A percentile compares a stretch with the other conserved stretches of the same genome.
These are phyloP conservation scores for Gastrolobium villosum DNA, from an alignment of 306 rosid species.

Conservation along the genomic window DNA sequence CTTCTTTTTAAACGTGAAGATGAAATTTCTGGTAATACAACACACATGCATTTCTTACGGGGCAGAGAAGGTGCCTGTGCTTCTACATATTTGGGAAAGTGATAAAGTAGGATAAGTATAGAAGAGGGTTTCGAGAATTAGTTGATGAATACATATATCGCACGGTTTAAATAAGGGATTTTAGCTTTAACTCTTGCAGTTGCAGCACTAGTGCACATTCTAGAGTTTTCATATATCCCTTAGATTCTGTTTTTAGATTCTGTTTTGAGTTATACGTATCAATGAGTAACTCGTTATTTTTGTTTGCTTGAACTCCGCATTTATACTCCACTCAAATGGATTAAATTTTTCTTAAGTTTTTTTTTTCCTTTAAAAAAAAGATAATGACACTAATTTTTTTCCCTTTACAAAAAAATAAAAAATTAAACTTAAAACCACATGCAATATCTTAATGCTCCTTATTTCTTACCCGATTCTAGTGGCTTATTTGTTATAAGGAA, in stretches of 20 bases:
- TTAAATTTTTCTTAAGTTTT: background rate
- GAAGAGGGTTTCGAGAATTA: constrained; percentile 46
- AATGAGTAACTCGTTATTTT: background rate
- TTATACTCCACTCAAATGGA: background rate
- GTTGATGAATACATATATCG: constrained; percentile 48
- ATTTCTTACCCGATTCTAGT: background rate
- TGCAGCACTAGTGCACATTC: constrained; percentile 8
- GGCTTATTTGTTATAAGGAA: background rate
- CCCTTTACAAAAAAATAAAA: background rate
- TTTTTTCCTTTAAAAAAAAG: too few relatives aligned
- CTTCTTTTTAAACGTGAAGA: constrained; percentile 56
- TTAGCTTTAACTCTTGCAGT: constrained; percentile 36
- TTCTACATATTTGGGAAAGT: constrained; percentile 54
- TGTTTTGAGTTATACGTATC: background rate
- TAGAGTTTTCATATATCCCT: background rate
- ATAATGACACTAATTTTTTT: too few relatives aligned
- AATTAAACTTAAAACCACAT: background rate
- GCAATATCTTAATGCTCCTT: background rate
- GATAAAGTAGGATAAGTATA: constrained; percentile 56
- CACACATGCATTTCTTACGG: constrained; percentile 47
- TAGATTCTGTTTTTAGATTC: background rate
- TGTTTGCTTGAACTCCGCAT: background rate
- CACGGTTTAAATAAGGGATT: constrained; percentile 58
- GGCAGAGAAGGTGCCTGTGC: constrained; percentile 54
- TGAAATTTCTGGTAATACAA: constrained; percentile 52